phyloP scores from a whole-genome alignment of 305 asterid genomes.

The Rubia peregrina region DNA sequence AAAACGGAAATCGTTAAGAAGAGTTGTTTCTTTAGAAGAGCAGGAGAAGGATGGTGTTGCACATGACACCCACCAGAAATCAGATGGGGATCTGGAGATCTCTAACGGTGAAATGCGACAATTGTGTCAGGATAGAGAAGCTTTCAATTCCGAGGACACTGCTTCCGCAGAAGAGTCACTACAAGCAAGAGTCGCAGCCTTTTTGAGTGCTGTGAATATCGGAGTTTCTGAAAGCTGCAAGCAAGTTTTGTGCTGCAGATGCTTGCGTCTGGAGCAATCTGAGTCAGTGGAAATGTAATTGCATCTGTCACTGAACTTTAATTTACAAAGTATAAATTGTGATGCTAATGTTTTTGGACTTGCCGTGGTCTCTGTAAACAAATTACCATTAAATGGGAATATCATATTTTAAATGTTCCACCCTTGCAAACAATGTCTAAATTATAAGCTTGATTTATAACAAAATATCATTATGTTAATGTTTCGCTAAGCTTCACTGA shows the following conservation, averaged over 20 bases:
- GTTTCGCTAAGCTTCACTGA: background rate
- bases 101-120: conserved; percentile 26
- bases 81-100: conserved; percentile 32
- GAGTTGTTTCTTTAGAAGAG: conserved; percentile 63
- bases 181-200: conserved; percentile 16
- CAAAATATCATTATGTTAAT: background rate
- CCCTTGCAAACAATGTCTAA: background rate
- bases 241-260: conserved; percentile 32
- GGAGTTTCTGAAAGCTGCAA: conserved; percentile 34
- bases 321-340: background rate
- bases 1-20: conserved; percentile 46
- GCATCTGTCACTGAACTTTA: background rate
- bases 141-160: conserved; percentile 19
- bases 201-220: conserved; percentile 33
- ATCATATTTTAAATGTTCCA: background rate
- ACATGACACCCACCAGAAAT: conserved; percentile 28
- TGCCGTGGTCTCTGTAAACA: background rate
- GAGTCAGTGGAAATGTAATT: conserved; percentile 45
- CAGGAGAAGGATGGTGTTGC: conserved; percentile 40
- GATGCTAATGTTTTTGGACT: background rate
- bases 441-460: background rate
- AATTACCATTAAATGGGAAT: too few species aligned
- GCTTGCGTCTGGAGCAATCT: conserved; percentile 37
- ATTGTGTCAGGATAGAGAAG: conserved; percentile 21
- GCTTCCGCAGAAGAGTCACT: conserved; percentile 22